Conservation (phyloP, 2,329 filamentous ascomycete species). For the Penicillium sclerotiorum region DNA sequence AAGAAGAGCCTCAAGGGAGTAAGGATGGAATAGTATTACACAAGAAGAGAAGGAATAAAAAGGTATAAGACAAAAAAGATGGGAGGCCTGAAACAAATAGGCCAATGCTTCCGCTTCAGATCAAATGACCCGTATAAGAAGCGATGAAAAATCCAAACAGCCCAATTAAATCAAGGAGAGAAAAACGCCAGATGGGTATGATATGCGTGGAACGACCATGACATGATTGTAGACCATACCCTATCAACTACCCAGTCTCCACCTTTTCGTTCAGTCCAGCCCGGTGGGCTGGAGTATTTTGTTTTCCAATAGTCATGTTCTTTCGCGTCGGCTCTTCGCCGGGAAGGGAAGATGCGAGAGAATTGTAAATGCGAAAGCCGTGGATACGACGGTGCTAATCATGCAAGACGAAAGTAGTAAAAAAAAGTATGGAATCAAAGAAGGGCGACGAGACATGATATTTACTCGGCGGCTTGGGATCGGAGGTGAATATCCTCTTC, state of each 20-base stretch:
- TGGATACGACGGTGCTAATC: constrained; percentile 19
- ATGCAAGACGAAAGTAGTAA: constrained; percentile 8
- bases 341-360: constrained; percentile 9
- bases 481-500: constrained; percentile 30
- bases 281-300: constrained; percentile 2
- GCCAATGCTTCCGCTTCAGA: neutral
- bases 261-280: constrained; percentile 13
- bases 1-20: neutral
- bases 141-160: neutral
- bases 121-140: neutral
- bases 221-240: constrained; percentile 19
- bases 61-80: neutral
- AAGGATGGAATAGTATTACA: constrained; percentile 11
- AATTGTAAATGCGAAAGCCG: constrained; percentile 7
- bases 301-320: neutral
- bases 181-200: constrained; percentile 27
- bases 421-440: neutral
- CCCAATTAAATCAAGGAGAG: neutral
- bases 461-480: constrained; percentile 14
- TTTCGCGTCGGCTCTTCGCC: constrained; percentile 9
- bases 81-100: neutral
- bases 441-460: neutral
- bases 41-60: constrained; percentile 2
- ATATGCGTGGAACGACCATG: constrained; percentile 27
- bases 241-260: constrained; percentile 3